These are phyloP conservation scores for Acidomyces sp. DNA, from an alignment of 495 filamentous ascomycete species.

Conservation along the genomic window DNA sequence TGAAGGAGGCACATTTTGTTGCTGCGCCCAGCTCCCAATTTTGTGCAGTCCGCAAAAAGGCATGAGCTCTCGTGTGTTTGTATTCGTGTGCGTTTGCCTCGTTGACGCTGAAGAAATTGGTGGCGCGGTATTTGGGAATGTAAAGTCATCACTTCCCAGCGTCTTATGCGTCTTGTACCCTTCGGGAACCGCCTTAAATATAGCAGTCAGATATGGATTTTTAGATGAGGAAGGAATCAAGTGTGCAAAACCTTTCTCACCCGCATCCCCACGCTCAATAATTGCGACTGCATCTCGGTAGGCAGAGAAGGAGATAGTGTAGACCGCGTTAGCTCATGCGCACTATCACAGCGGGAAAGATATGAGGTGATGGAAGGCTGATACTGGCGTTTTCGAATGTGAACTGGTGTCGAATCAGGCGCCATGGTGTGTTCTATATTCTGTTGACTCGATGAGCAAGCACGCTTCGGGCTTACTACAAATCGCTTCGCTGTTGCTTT, in stretches of 20 bases:
- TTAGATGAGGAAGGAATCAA: too few relatives aligned
- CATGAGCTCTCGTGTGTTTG: slow-evolving; percentile 40
- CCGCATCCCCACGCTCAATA: slow-evolving; percentile 82
- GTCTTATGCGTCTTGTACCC: slow-evolving; percentile 68
- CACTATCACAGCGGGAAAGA: slow-evolving; percentile 22
- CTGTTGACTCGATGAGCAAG: neutral
- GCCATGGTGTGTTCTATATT: neutral
- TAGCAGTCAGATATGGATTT: too few relatives aligned
- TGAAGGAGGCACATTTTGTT: slow-evolving; percentile 23
- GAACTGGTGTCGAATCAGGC: neutral
- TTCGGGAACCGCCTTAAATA: slow-evolving; percentile 71
- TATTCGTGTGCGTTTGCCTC: slow-evolving; percentile 19
- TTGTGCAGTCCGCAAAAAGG: slow-evolving; percentile 69
- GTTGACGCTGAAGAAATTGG: slow-evolving; percentile 14
- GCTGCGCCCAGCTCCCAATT: slow-evolving; percentile 42
- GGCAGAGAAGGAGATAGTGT: slow-evolving; percentile 17
- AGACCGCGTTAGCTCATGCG: slow-evolving; percentile 25
- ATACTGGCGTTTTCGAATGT: slow-evolving; percentile 28
- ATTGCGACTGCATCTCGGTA: slow-evolving; percentile 56
- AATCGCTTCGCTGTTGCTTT: neutral
- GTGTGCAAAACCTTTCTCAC: too few relatives aligned
- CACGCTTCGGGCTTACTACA: neutral
- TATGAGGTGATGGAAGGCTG: slow-evolving; percentile 34
- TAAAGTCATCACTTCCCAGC: slow-evolving; percentile 10
- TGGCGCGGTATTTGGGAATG: slow-evolving; percentile 16